phyloP scores from a whole-genome alignment of 352 stramenopile species.

The Pythium phragmitis region DNA sequence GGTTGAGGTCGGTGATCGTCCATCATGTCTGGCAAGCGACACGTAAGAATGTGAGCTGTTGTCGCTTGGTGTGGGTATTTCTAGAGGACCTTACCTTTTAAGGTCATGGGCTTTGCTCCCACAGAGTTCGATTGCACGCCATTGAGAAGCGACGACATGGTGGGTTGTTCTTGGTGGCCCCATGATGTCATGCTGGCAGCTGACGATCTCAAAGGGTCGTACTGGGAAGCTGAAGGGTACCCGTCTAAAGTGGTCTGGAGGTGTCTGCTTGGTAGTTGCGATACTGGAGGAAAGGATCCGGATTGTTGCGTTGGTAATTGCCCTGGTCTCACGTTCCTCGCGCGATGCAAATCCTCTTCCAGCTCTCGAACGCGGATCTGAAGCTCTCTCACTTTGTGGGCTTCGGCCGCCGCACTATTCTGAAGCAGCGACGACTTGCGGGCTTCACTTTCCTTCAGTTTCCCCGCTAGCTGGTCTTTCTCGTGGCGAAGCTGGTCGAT shows the following conservation, averaged over 20 bases:
- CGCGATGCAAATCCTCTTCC: conserved; percentile 27
- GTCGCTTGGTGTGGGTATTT: neutral
- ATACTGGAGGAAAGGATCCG: neutral
- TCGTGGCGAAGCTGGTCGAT: conserved; percentile 33
- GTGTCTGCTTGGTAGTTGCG: conserved; percentile 5
- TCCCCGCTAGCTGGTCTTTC: conserved; percentile 32
- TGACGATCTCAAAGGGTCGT: conserved; percentile 1
- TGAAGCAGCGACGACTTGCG: conserved; percentile 17
- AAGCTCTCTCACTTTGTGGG: conserved; percentile 20
- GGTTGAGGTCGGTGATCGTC: conserved; percentile 15
- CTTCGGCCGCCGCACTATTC: conserved; percentile 20
- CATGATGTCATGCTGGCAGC: neutral
- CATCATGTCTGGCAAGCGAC: conserved; percentile 21
- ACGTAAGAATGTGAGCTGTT: neutral
- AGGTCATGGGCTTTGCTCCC: conserved; percentile 17
- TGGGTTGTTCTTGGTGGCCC: neutral
- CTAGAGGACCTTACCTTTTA: conserved; percentile 26
- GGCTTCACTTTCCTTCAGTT: conserved; percentile 32
- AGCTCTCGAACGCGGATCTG: conserved; percentile 34
- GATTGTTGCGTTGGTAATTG: neutral
- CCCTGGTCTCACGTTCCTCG: neutral
- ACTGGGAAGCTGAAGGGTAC: neutral
- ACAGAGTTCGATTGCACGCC: neutral
- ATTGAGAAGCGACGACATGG: conserved; percentile 10
- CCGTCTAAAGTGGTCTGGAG: neutral